phyloP scores from a whole-genome alignment of 495 filamentous ascomycete genomes.

The Cercophora scortea region DNA sequence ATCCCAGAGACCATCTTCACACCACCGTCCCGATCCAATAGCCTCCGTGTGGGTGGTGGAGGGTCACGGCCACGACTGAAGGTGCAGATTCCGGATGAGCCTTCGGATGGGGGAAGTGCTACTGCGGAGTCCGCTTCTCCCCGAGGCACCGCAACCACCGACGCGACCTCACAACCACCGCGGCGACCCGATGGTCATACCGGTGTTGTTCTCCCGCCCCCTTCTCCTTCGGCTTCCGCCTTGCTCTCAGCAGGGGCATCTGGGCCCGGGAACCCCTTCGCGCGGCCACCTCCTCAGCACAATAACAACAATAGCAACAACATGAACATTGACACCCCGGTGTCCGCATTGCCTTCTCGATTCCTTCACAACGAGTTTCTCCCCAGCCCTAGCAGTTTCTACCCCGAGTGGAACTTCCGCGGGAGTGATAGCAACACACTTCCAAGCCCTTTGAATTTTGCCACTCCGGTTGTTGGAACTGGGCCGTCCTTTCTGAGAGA shows the following conservation, averaged over 20 bases:
- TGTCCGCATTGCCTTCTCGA: constrained; percentile 90
- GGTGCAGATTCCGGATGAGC: constrained; percentile 89
- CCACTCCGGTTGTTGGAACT: constrained; percentile 69
- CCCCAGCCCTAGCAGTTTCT: constrained; percentile 84
- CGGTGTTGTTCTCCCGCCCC: constrained; percentile 78
- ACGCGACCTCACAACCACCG: constrained; percentile 29
- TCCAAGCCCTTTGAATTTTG: constrained; percentile 85
- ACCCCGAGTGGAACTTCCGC: constrained; percentile 75
- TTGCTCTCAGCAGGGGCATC: constrained; percentile 85
- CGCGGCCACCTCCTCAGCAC: constrained; percentile 62
- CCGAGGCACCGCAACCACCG: constrained; percentile 59
- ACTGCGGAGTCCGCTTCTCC: constrained; percentile 67
- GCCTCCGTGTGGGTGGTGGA: constrained; percentile 46
- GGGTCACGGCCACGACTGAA: constrained; percentile 71
- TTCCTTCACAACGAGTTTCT: constrained; percentile 81
- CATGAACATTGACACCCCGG: constrained; percentile 86
- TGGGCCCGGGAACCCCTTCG: constrained; percentile 93
- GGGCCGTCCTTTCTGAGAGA: constrained; percentile 62
- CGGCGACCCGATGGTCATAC: constrained; percentile 48
- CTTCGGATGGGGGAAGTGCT: constrained; percentile 71
- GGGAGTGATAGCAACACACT: constrained; percentile 71
- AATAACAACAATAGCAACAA: constrained; percentile 44
- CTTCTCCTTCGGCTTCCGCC: constrained; percentile 76
- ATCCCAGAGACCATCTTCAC: constrained; percentile 46
- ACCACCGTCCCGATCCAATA: constrained; percentile 73